Evolutionary conservation across 805 yeast genomes (phyloP).

Genomic region (Wickerhamomyces xylosicus): DNA sequence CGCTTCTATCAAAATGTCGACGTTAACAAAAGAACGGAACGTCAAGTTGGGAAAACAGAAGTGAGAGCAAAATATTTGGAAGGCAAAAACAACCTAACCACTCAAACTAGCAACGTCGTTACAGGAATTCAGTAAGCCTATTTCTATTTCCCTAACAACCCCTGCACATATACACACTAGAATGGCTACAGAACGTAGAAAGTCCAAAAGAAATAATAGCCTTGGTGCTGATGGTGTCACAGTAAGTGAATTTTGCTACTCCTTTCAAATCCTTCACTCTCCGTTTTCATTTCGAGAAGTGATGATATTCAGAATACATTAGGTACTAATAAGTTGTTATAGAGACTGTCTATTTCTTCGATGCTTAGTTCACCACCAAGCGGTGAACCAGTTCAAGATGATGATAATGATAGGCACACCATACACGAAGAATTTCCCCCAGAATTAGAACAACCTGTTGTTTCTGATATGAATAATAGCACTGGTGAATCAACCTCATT

Average conservation of each 20-base stretch:
- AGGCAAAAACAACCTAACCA: too few species aligned
- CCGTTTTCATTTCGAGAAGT: too few species aligned
- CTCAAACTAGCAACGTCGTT: too few species aligned
- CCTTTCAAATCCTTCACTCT: not conserved
- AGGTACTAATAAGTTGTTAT: not conserved
- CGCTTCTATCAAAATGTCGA: too few species aligned
- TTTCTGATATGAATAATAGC: not conserved
- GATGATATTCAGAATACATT: not conserved
- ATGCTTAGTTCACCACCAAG: conserved; percentile 13
- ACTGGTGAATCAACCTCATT: too few species aligned
- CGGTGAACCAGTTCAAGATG: not conserved
- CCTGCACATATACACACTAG: too few species aligned
- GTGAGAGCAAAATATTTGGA: too few species aligned
- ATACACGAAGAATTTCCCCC: not conserved
- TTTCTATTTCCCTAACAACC: too few species aligned
- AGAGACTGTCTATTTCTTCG: conserved; percentile 15
- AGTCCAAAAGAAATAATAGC: not conserved
- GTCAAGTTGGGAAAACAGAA: too few species aligned
- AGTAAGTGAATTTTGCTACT: not conserved
- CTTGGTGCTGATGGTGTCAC: not conserved
- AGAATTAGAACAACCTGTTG: not conserved
- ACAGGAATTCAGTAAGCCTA: too few species aligned
- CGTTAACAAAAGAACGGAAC: too few species aligned
- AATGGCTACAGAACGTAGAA: not conserved
- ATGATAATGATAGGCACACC: not conserved